Evolutionary conservation across 2,329 filamentous ascomycete species (phyloP).

Genomic region (Colletotrichum sp.): DNA sequence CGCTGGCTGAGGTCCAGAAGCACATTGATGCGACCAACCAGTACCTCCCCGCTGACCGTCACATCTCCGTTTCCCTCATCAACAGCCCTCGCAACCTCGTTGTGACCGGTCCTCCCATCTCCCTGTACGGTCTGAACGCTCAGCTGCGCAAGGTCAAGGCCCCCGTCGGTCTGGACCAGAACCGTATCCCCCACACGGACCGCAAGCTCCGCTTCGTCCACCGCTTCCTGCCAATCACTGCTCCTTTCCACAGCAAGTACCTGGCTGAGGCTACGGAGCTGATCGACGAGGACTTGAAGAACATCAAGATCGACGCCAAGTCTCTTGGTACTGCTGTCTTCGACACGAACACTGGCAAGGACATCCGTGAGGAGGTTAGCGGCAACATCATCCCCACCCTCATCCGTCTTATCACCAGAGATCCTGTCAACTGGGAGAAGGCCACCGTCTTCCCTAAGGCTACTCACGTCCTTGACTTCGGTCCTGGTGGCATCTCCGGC

Average conservation of each 20-base stretch:
- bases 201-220: slow-evolving; percentile 97
- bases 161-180: slow-evolving; percentile 96
- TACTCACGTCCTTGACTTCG: slow-evolving; percentile 95
- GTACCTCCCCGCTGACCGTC: slow-evolving; percentile 89
- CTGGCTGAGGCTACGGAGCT: slow-evolving; percentile 80
- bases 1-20: slow-evolving; percentile 87
- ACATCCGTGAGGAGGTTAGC: slow-evolving; percentile 73
- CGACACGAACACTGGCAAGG: slow-evolving; percentile 87
- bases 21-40: slow-evolving; percentile 98
- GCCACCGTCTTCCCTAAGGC: slow-evolving; percentile 90
- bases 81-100: slow-evolving; percentile 98
- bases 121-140: slow-evolving; percentile 93
- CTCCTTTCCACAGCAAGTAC: slow-evolving; percentile 98
- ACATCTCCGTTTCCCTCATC: slow-evolving; percentile 93
- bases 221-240: slow-evolving; percentile 95
- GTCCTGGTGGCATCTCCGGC: slow-evolving; percentile 94
- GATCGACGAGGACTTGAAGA: slow-evolving; percentile 86
- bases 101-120: slow-evolving; percentile 93
- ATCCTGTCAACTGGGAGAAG: slow-evolving; percentile 95
- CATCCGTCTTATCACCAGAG: slow-evolving; percentile 91
- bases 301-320: slow-evolving; percentile 76
- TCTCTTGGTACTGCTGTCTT: slow-evolving; percentile 85
- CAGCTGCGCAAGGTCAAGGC: slow-evolving; percentile 97
- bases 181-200: slow-evolving; percentile 90
- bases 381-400: slow-evolving; percentile 86